Conservation (phyloP, 768 basidiomycete species). For the Lactarius sp. region DNA sequence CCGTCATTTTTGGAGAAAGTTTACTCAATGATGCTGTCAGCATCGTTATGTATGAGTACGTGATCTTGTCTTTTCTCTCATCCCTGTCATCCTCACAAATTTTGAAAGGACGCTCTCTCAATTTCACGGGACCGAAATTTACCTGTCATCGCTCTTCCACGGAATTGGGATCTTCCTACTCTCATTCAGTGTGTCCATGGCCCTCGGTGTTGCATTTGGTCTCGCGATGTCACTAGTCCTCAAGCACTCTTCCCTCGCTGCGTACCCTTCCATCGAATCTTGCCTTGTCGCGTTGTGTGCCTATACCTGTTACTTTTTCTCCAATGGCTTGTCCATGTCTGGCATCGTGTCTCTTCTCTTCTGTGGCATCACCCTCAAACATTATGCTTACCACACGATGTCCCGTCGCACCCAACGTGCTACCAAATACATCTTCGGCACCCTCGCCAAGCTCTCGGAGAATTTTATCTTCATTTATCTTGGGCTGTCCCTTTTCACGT, state of each 20-base stretch:
- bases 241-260: slow-evolving; percentile 85
- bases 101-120: slow-evolving; percentile 73
- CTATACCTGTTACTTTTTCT: slow-evolving; percentile 98
- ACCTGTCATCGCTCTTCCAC: slow-evolving; percentile 84
- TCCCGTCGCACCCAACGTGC: slow-evolving; percentile 89
- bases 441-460: slow-evolving; percentile 90
- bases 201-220: slow-evolving; percentile 87
- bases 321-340: slow-evolving; percentile 90
- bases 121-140: slow-evolving; percentile 88
- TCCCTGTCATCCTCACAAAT: background rate
- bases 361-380: slow-evolving; percentile 98
- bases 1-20: slow-evolving; percentile 95
- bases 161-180: slow-evolving; percentile 97
- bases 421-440: slow-evolving; percentile 92
- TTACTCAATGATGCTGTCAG: slow-evolving; percentile 97
- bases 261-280: slow-evolving; percentile 93
- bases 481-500: slow-evolving; percentile 93
- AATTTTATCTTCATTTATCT: slow-evolving; percentile 99
- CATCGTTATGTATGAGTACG: slow-evolving; percentile 99
- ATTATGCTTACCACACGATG: slow-evolving; percentile 99
- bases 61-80: slow-evolving; percentile 27
- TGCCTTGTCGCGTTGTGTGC: slow-evolving; percentile 92
- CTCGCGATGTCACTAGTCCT: slow-evolving; percentile 86
- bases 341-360: slow-evolving; percentile 97
- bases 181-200: slow-evolving; percentile 93